phyloP scores from a whole-genome alignment of 2,329 filamentous ascomycete genomes.

The Trichoderma koningiopsis region DNA sequence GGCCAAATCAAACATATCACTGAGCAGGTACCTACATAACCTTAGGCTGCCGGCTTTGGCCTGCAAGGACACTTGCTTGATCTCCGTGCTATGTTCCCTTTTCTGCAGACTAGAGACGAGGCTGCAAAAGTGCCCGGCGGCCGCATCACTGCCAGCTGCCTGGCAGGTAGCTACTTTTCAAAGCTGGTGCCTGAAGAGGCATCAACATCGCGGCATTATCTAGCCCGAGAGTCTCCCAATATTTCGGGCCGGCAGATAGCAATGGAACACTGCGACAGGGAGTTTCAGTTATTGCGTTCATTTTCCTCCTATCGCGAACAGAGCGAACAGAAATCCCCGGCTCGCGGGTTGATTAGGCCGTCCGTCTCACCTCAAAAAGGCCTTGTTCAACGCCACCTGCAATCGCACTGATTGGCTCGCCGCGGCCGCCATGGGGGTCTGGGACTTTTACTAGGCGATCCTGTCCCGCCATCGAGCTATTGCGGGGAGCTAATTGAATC shows the following conservation, averaged over 20 bases:
- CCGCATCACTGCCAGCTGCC: neutral
- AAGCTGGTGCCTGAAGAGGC: conserved; percentile 14
- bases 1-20: neutral
- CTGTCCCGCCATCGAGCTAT: conserved; percentile 8
- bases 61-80: neutral
- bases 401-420: conserved; percentile 5
- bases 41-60: conserved; percentile 1
- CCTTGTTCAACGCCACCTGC: conserved; percentile 7
- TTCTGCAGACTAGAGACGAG: neutral
- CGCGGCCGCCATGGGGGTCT: neutral
- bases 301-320: neutral
- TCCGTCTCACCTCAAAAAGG: neutral
- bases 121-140: neutral
- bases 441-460: conserved; percentile 4
- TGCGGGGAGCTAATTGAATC: neutral
- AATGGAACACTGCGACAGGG: neutral
- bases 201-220: neutral
- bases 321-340: neutral
- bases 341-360: neutral
- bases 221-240: neutral
- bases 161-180: neutral
- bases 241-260: neutral
- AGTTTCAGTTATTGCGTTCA: neutral
- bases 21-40: neutral
- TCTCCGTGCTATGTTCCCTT: neutral